Base-by-base conservation (phyloP, 371 early-diverging fungal species). In the Paraphysoderma sedebokerense region DNA sequence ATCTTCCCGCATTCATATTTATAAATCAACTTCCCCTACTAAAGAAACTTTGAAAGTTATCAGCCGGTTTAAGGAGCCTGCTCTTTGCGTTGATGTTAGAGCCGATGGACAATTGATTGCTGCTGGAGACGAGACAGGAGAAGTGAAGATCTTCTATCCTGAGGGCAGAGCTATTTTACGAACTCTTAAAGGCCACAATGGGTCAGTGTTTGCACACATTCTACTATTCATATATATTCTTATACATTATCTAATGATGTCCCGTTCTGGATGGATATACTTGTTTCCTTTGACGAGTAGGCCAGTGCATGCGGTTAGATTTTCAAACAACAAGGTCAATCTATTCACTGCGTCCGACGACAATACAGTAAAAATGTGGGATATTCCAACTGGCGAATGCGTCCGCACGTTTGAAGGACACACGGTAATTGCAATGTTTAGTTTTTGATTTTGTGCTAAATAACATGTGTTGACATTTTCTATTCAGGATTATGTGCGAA, bases 281-380 rank as follows among this genome's bases (percentile, higher is more conserved):
- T 44, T 27, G 4, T 23, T 29, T 32, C 31, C 29, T 30, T 38
- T n/a, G 9, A 9, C 3, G 23, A 23, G 12, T 56, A 82, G 84
- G 39, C 82, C 89, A 30, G 86, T 87, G 15, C 86, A 83, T 49
- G 73, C 82, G 5, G 71, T 87, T 13, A 66, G 70, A 52, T 95
- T 92, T 55, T 73, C 80, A 30, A 69, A 74, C 11, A 74, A 82
- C 63, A 78, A 79, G 51, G 76, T 74, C 8, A 77, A 87, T 48
- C 73, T 95, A 38, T 47, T 92, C 50, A 79, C 89, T 13, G 85
- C 78, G 32, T 85, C 87, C 20, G 92, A 92, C 58, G 96, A 95
- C 58, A 72, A 72, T 53, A 83, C 92, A 5, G 87, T 91, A 35
- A 70, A 80, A 47, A 55, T 92, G 42, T 92, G 91, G 92, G 93